A percentile compares a stretch with the other conserved stretches of the same genome.
Conservation (phyloP, 2,329 filamentous ascomycete species). For the Aureobasidium sp. region DNA sequence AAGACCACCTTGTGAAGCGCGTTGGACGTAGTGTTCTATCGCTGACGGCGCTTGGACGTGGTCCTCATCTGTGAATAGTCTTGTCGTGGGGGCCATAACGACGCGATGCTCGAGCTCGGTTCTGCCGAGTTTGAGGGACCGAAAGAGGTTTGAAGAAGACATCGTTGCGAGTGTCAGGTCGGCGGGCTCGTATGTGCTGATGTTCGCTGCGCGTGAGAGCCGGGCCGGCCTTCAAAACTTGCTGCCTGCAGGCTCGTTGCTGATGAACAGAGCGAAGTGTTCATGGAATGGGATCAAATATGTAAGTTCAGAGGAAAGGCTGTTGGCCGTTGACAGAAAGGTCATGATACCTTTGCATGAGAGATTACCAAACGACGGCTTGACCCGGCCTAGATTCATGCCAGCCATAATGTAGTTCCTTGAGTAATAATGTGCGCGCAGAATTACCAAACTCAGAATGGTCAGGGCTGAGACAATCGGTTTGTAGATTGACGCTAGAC, state of each 20-base stretch:
- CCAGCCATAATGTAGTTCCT: not conserved
- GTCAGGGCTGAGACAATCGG: not conserved
- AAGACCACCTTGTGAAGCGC: slow-evolving; percentile 41
- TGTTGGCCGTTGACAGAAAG: not conserved
- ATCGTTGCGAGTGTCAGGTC: not conserved
- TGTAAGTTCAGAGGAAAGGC: not conserved
- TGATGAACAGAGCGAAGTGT: not conserved
- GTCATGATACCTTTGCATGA: not conserved
- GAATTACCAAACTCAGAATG: not conserved
- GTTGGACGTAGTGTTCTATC: slow-evolving; percentile 13
- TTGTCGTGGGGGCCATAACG: slow-evolving; percentile 50
- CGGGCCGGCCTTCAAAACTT: not conserved
- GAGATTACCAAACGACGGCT: not conserved
- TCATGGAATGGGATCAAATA: not conserved
- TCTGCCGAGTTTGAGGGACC: slow-evolving; percentile 35
- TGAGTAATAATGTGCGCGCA: not conserved
- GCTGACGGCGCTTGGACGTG: slow-evolving; percentile 31
- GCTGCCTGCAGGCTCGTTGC: not conserved
- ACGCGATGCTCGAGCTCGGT: slow-evolving; percentile 38
- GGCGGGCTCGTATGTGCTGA: not conserved
- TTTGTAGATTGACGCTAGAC: not conserved
- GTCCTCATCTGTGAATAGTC: slow-evolving; percentile 37
- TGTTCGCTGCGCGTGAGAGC: not conserved
- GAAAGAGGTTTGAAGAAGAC: slow-evolving; percentile 25
- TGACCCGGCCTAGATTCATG: not conserved